A percentile compares a stretch with the other conserved stretches of the same genome.
Evolutionary conservation across 345 rosid species (phyloP).

Genomic region (Arabidopsis arenosa): DNA sequence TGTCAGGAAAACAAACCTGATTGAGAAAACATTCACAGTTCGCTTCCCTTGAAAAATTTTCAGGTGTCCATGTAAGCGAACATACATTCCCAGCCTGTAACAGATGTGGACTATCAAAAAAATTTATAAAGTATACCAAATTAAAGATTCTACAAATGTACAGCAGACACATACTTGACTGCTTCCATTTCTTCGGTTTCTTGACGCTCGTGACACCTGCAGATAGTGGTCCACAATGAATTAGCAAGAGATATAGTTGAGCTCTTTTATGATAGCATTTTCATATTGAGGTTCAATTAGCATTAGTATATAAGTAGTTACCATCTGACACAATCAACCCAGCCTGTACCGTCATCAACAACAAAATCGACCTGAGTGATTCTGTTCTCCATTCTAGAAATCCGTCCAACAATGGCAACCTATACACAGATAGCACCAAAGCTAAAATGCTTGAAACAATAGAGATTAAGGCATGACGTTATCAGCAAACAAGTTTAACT

Average conservation of each 20-base stretch:
- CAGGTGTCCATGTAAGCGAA: slow-evolving; percentile 81
- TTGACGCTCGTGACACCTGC: slow-evolving; percentile 79
- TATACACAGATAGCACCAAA: slow-evolving; percentile 34
- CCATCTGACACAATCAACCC: slow-evolving; percentile 87
- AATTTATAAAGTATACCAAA: not conserved
- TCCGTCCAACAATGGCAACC: slow-evolving; percentile 72
- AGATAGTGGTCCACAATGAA: slow-evolving; percentile 32
- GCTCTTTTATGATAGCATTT: slow-evolving; percentile 9
- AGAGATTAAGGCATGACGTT: not conserved
- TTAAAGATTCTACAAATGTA: not conserved
- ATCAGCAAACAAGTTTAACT: not conserved
- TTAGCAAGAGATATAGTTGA: slow-evolving; percentile 10
- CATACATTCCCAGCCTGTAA: slow-evolving; percentile 81
- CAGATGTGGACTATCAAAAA: slow-evolving; percentile 20
- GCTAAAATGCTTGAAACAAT: not conserved
- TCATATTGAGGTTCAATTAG: not conserved
- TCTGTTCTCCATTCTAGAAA: slow-evolving; percentile 73
- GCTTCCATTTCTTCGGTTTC: slow-evolving; percentile 80
- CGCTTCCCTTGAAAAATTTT: slow-evolving; percentile 78
- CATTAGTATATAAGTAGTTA: slow-evolving; percentile 45
- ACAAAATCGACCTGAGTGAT: slow-evolving; percentile 70
- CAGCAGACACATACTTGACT: slow-evolving; percentile 55
- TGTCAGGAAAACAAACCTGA: slow-evolving; percentile 54
- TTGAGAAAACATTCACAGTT: slow-evolving; percentile 70
- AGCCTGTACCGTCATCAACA: slow-evolving; percentile 87